phyloP scores from a whole-genome alignment of 1,284 basidiomycete genomes.

The Apiotrichum laibachii region DNA sequence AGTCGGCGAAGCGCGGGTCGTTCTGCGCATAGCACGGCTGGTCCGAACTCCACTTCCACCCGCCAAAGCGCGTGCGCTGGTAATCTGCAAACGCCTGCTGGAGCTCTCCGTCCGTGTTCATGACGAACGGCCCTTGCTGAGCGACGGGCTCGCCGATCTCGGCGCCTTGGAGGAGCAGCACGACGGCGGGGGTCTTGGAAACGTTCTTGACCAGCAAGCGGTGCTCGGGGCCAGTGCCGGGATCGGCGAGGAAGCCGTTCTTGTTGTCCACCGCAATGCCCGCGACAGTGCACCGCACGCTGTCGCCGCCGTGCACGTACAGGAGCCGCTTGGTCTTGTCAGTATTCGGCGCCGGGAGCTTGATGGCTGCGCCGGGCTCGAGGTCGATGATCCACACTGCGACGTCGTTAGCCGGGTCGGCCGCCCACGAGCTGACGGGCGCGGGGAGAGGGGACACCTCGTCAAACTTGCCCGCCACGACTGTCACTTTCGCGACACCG shows the following conservation, averaged over 20 bases:
- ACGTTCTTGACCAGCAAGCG: slow-evolving; percentile 14
- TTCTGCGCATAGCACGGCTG: slow-evolving; percentile 8
- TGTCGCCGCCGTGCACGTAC: slow-evolving; percentile 16
- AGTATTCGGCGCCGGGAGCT: slow-evolving; percentile 13
- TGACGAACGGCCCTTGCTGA: slow-evolving; percentile 22
- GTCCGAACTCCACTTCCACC: slow-evolving; percentile 10
- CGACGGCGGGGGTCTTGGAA: not conserved
- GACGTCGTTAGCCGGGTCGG: slow-evolving; percentile 18
- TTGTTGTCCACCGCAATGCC: slow-evolving; percentile 10
- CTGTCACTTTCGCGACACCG: slow-evolving; percentile 7
- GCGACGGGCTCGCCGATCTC: slow-evolving; percentile 20
- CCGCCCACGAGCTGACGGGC: slow-evolving; percentile 12
- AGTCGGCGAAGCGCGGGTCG: slow-evolving; percentile 14
- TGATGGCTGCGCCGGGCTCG: slow-evolving; percentile 13
- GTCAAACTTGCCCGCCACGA: slow-evolving; percentile 21
- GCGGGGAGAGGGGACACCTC: slow-evolving; percentile 7
- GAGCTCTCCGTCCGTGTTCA: slow-evolving; percentile 21
- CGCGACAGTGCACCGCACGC: slow-evolving; percentile 12
- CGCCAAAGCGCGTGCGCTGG: slow-evolving; percentile 18
- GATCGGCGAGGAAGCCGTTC: slow-evolving; percentile 8
- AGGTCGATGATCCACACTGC: slow-evolving; percentile 20
- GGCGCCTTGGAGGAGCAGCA: slow-evolving; percentile 21
- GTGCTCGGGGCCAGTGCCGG: slow-evolving; percentile 2
- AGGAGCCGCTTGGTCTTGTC: slow-evolving; percentile 15
- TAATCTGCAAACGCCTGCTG: slow-evolving; percentile 16